These are phyloP conservation scores for Puccinia novopanici DNA, from an alignment of 1,284 basidiomycete genomes.

Conservation along the genomic window DNA sequence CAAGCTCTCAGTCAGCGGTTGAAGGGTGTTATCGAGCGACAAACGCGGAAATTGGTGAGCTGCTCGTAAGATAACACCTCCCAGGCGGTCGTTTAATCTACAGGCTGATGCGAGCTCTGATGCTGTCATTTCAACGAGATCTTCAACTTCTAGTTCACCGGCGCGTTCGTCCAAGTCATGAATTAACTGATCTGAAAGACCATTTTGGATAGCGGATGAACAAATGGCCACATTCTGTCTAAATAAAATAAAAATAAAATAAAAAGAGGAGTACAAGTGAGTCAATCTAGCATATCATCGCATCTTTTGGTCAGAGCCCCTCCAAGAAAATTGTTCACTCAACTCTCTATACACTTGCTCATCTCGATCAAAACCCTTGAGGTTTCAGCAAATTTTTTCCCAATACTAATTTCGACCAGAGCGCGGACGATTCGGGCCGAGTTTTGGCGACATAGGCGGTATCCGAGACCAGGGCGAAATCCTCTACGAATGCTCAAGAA, in stretches of 20 bases:
- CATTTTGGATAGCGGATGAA: constrained; percentile 82
- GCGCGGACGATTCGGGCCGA: too few relatives aligned
- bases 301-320: neutral
- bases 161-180: too few relatives aligned
- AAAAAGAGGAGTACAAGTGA: constrained; percentile 7
- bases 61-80: constrained; percentile 73
- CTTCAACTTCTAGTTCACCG: too few relatives aligned
- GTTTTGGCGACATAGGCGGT: constrained; percentile 87
- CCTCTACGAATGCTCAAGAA: constrained; percentile 76
- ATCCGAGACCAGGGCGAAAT: constrained; percentile 96
- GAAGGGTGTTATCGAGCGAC: constrained; percentile 70
- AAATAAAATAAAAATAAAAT: constrained; percentile 76
- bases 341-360: constrained; percentile 69
- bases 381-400: constrained; percentile 83
- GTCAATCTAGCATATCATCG: neutral
- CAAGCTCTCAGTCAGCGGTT: too few relatives aligned
- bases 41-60: constrained; percentile 84
- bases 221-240: constrained; percentile 90
- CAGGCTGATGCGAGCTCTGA: too few relatives aligned
- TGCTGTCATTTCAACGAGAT: too few relatives aligned
- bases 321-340: neutral
- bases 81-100: too few relatives aligned
- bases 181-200: too few relatives aligned
- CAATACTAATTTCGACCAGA: constrained; percentile 89
- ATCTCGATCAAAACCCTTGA: constrained; percentile 81